phyloP scores from a whole-genome alignment of 2,329 filamentous ascomycete species.

The Neopestalotiopsis clavispora region DNA sequence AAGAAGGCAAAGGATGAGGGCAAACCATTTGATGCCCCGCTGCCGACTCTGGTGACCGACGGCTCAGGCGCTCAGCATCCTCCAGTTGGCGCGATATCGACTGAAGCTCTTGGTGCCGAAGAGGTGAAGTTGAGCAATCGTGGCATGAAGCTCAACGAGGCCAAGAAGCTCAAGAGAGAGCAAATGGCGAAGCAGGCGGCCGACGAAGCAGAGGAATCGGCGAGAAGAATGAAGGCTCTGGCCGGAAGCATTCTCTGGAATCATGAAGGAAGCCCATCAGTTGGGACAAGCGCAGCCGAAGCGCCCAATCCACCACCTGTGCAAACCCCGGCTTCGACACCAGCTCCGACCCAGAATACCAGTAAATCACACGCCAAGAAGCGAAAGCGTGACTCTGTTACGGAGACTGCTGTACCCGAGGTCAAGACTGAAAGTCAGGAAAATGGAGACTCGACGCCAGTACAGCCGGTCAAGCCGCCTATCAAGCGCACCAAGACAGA shows the following conservation, averaged over 20 bases:
- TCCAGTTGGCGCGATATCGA: constrained; percentile 64
- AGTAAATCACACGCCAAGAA: constrained; percentile 42
- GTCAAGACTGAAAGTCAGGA: constrained; percentile 35
- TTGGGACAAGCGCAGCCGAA: constrained; percentile 33
- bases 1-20: constrained; percentile 70
- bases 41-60: constrained; percentile 49
- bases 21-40: constrained; percentile 57
- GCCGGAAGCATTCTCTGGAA: constrained; percentile 46
- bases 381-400: constrained; percentile 49
- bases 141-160: constrained; percentile 79
- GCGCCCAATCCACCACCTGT: background rate
- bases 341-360: constrained; percentile 30
- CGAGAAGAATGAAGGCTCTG: constrained; percentile 56
- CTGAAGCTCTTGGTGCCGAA: constrained; percentile 60
- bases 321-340: constrained; percentile 16
- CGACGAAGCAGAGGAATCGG: constrained; percentile 65
- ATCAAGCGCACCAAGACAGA: constrained; percentile 61
- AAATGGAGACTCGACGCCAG: constrained; percentile 33
- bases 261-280: constrained; percentile 39
- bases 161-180: constrained; percentile 75
- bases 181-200: constrained; percentile 65
- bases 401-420: constrained; percentile 32
- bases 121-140: constrained; percentile 71
- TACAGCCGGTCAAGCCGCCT: constrained; percentile 39
- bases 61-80: constrained; percentile 56